phyloP scores from a whole-genome alignment of 2,329 filamentous ascomycete species.

The Penicillium sp. region DNA sequence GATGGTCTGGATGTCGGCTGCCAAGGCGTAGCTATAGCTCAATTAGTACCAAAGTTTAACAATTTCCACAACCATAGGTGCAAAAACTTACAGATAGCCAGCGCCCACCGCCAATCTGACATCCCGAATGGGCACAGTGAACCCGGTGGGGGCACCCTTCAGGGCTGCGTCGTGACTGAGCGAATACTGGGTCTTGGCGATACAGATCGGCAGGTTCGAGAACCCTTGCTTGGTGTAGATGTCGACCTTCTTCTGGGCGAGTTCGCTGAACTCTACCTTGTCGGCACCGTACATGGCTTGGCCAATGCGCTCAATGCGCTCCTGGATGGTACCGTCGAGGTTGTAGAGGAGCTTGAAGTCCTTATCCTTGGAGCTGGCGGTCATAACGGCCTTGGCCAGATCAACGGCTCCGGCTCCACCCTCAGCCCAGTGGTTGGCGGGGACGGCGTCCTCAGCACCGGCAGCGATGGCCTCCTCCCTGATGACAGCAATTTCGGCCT shows the following conservation, averaged over 20 bases:
- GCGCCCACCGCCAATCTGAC: slow-evolving; percentile 92
- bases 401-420: slow-evolving; percentile 89
- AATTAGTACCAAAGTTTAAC: slow-evolving; percentile 7
- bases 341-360: slow-evolving; percentile 86
- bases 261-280: slow-evolving; percentile 87
- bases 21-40: slow-evolving; percentile 73
- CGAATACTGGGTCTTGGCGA: slow-evolving; percentile 98
- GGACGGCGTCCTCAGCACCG: slow-evolving; percentile 89
- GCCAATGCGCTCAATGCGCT: slow-evolving; percentile 88
- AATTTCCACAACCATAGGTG: not conserved
- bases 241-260: slow-evolving; percentile 94
- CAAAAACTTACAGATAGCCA: slow-evolving; percentile 73
- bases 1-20: slow-evolving; percentile 97
- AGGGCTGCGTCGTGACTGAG: slow-evolving; percentile 88
- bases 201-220: slow-evolving; percentile 88
- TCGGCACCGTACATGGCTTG: slow-evolving; percentile 92
- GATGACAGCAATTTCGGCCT: slow-evolving; percentile 85
- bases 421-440: slow-evolving; percentile 95
- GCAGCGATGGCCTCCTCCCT: slow-evolving; percentile 88
- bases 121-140: slow-evolving; percentile 91
- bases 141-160: slow-evolving; percentile 93
- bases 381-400: slow-evolving; percentile 82
- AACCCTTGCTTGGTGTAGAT: slow-evolving; percentile 92
- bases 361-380: slow-evolving; percentile 79
- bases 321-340: slow-evolving; percentile 75